phyloP scores from a whole-genome alignment of 2,329 filamentous ascomycete genomes.

The Claviceps monticola region DNA sequence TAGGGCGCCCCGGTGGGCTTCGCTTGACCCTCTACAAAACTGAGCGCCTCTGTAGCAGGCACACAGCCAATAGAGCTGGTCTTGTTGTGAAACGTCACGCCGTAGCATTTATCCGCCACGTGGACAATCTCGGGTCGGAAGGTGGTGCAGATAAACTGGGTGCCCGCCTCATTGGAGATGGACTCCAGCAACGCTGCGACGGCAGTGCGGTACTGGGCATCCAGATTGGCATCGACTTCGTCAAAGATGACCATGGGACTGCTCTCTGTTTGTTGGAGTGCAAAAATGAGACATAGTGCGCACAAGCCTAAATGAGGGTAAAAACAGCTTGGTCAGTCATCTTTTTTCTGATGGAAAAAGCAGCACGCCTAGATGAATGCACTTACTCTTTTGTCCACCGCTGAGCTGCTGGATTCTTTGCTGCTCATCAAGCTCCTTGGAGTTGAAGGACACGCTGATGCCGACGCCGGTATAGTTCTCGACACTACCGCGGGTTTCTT shows the following conservation, averaged over 20 bases:
- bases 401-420: conserved; percentile 95
- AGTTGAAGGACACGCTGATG: conserved; percentile 97
- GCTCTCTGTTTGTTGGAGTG: conserved; percentile 94
- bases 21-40: conserved; percentile 81
- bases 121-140: conserved; percentile 94
- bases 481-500: conserved; percentile 56
- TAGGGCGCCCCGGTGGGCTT: conserved; percentile 16
- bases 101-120: conserved; percentile 95
- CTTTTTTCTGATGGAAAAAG: no score
- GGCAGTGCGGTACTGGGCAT: conserved; percentile 93
- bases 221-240: conserved; percentile 95
- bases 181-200: conserved; percentile 79
- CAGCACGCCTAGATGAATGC: no score
- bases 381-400: conserved; percentile 90
- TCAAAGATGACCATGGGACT: conserved; percentile 99
- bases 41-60: conserved; percentile 70
- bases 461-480: conserved; percentile 95
- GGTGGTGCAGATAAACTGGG: conserved; percentile 94
- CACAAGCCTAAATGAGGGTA: conserved; percentile 54
- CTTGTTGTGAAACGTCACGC: conserved; percentile 87
- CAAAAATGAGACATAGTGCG: conserved; percentile 93
- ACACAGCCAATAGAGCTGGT: conserved; percentile 90
- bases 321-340: no score
- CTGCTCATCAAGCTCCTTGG: conserved; percentile 87
- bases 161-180: conserved; percentile 53